Evolutionary conservation across 2,329 filamentous ascomycete species (phyloP), one percentile per base, ranked within the genome.

Genomic region (Neonectria coccinea): DNA sequence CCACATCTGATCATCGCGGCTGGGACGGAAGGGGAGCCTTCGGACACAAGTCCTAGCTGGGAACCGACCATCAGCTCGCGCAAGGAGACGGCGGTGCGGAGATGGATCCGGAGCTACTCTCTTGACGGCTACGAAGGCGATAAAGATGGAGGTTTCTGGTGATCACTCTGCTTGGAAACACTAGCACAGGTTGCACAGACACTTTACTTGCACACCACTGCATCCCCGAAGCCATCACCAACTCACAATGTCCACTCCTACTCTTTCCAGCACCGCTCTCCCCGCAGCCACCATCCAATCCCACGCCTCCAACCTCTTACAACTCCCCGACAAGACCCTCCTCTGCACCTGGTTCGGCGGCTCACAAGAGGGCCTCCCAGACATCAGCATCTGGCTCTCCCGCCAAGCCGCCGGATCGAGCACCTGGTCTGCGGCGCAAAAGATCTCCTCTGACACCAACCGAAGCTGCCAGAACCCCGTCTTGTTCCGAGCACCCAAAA

Each of bases 401-500:
- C 78, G 80, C 7, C 69, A 79, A 1, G 68, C 66, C 2, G 70
- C 75, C 0, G 77, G 75, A 0, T 62, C 75, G 0, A 56, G 54
- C 0, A 50, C 65, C 3, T 83, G 81, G 81, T 68, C 71, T 0
- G 41, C 65, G 0, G 77, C 81, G 0, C 53, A 69, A 0, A 81
- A 76, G 54, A 75, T 83, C 2, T 81, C 81, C 0, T 76, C 75
- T 10, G 82, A 81, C 59, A 62, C 73, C 5, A 72, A 75, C 20
- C 76, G 80, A 14, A 83, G 81, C 66, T 81, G 82, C 45, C 81
- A 83, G 64, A 83, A 83, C 36, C 82, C 81, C 0, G 75, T 83
- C 1, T 67, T 83, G 3, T 83, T 83, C 60, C 70, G 70, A 6
- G 75, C 74, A 1, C 79, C 80, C 1, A 64, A 66, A 1, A 77